Conservation (phyloP, 768 basidiomycete species). For the Agrocybe praecox region DNA sequence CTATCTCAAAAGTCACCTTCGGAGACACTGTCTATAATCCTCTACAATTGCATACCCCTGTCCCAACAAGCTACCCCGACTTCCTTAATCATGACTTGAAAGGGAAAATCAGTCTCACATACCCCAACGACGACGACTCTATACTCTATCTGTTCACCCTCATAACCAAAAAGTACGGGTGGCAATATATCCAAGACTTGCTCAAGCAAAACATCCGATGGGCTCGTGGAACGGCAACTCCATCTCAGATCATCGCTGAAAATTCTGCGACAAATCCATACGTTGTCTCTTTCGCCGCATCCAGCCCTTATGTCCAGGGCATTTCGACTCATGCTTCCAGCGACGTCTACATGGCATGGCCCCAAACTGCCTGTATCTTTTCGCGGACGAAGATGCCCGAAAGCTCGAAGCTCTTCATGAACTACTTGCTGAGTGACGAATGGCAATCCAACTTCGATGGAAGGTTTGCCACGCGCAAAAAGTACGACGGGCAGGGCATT, state of each 20-base stretch:
- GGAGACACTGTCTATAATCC: constrained; percentile 22
- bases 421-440: constrained; percentile 21
- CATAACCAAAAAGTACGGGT: constrained; percentile 24
- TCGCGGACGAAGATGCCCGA: constrained; percentile 16
- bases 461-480: constrained; percentile 18
- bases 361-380: constrained; percentile 25
- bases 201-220: constrained; percentile 19
- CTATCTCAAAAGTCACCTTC: constrained; percentile 14
- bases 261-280: constrained; percentile 8
- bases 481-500: constrained; percentile 15
- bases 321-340: constrained; percentile 5
- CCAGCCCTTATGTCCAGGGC: constrained; percentile 15
- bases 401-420: constrained; percentile 23
- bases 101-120: constrained; percentile 21
- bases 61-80: constrained; percentile 12
- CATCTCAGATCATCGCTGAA: constrained; percentile 17
- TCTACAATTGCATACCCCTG: constrained; percentile 2
- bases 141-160: constrained; percentile 25
- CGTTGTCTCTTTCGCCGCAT: constrained; percentile 21
- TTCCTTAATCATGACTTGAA: constrained; percentile 16
- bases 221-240: constrained; percentile 25
- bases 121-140: constrained; percentile 30
- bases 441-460: constrained; percentile 18
- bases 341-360: constrained; percentile 26
- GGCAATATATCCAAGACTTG: constrained; percentile 18